Percentiles rank a stretch among this genome's conserved stretches.
Evolutionary conservation across 108 stramenopile species (phyloP).

Genomic region (Cyclotella kingstonii): DNA sequence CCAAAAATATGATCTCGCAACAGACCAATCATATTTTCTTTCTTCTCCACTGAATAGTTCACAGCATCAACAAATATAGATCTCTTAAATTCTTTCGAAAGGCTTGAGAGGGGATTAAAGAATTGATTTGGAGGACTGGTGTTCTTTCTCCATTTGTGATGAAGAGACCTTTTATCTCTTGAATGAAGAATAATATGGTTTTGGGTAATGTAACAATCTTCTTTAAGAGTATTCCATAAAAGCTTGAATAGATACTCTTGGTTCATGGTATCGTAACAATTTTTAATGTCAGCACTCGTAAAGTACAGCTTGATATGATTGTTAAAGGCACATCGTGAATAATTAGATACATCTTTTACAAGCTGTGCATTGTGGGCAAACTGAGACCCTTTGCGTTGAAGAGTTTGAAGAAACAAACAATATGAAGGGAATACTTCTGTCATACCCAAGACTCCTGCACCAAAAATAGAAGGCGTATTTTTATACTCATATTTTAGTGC

Average conservation of each 20-base stretch:
- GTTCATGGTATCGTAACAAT: slow-evolving; percentile 83
- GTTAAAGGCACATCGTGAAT: neutral
- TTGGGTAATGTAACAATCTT: slow-evolving; percentile 70
- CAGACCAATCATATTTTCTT: slow-evolving; percentile 45
- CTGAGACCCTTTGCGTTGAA: slow-evolving; percentile 7
- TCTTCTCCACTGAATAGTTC: slow-evolving; percentile 44
- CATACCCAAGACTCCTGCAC: slow-evolving; percentile 65
- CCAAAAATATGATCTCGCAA: slow-evolving; percentile 69
- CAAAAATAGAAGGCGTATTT: slow-evolving; percentile 44
- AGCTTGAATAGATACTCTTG: slow-evolving; percentile 61
- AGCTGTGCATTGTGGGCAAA: neutral
- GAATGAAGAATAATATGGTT: slow-evolving; percentile 53
- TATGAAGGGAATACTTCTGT: slow-evolving; percentile 65
- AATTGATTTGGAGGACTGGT: slow-evolving; percentile 30
- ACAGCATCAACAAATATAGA: slow-evolving; percentile 52
- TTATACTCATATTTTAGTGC: slow-evolving; percentile 65
- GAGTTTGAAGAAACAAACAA: slow-evolving; percentile 44
- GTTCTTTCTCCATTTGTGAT: slow-evolving; percentile 35
- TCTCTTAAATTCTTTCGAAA: slow-evolving; percentile 24
- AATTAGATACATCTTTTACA: too few species aligned
- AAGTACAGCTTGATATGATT: slow-evolving; percentile 50
- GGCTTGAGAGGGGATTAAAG: slow-evolving; percentile 4
- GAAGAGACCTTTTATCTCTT: slow-evolving; percentile 24
- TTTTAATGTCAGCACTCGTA: slow-evolving; percentile 78
- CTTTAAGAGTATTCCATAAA: slow-evolving; percentile 38